Percentiles rank a stretch among this genome's conserved stretches.
Conservation (phyloP, 2,329 filamentous ascomycete genomes). For the Ilyonectria robusta region DNA sequence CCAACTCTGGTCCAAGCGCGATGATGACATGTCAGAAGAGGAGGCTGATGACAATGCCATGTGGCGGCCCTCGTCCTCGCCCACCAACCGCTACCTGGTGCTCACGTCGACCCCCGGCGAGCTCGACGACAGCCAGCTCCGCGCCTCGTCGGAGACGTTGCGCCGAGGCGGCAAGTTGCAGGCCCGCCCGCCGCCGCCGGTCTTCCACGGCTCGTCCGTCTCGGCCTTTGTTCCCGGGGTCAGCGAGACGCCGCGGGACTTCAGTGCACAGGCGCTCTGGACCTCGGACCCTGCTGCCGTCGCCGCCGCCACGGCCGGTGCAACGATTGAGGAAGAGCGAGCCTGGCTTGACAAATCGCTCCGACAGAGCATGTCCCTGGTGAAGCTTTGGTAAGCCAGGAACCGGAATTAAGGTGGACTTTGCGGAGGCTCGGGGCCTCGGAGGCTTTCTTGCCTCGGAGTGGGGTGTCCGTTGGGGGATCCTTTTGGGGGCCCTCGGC, state of each 20-base stretch:
- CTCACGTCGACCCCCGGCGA: constrained; percentile 38
- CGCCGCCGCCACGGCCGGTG: constrained; percentile 29
- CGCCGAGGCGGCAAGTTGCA: constrained; percentile 38
- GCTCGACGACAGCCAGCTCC: constrained; percentile 34
- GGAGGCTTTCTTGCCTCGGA: not conserved
- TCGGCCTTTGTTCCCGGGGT: constrained; percentile 43
- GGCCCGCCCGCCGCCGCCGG: constrained; percentile 41
- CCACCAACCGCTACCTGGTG: constrained; percentile 36
- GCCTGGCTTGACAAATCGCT: constrained; percentile 46
- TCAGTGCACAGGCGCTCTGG: constrained; percentile 46
- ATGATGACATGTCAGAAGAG: constrained; percentile 16
- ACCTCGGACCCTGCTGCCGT: constrained; percentile 19
- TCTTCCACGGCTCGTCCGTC: constrained; percentile 38
- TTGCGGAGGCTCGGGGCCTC: not conserved
- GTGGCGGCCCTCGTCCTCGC: constrained; percentile 40
- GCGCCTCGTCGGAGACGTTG: constrained; percentile 41
- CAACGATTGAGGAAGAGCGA: constrained; percentile 33
- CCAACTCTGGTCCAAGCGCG: constrained; percentile 45
- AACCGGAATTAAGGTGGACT: not conserved
- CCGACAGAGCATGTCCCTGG: constrained; percentile 39
- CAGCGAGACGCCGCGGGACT: constrained; percentile 46
- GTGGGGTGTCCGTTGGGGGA: not conserved
- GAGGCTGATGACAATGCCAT: constrained; percentile 26
- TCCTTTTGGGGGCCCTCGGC: not conserved
- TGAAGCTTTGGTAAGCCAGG: constrained; percentile 39